phyloP scores from a whole-genome alignment of 345 rosid genomes.

The Dimocarpus longan region DNA sequence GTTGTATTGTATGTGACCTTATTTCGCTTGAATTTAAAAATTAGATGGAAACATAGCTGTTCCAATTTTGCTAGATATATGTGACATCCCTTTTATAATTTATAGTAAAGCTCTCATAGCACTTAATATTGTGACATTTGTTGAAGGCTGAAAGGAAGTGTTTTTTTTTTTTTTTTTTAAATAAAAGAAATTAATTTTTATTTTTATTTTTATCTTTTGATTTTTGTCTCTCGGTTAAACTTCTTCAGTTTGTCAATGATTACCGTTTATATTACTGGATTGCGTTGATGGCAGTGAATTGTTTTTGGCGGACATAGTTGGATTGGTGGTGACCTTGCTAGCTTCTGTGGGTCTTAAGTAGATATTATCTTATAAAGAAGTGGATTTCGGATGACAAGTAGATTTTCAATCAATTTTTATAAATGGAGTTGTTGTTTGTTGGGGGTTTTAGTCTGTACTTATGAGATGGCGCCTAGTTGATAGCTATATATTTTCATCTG shows the following conservation, averaged over 20 bases:
- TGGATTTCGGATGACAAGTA: background rate
- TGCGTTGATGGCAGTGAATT: background rate
- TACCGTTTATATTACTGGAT: background rate
- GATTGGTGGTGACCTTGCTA: background rate
- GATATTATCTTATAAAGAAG: background rate
- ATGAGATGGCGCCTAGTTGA: background rate
- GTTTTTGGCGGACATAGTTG: background rate
- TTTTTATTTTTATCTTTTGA: background rate
- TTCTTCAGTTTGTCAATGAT: background rate
- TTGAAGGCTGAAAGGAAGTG: background rate
- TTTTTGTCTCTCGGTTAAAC: background rate
- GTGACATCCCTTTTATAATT: background rate
- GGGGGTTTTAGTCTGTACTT: background rate
- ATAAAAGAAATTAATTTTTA: too few species aligned
- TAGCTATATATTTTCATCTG: background rate
- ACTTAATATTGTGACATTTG: conserved; percentile 4
- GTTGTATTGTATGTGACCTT: too few species aligned
- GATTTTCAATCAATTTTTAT: background rate
- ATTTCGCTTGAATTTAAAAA: background rate
- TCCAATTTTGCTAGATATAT: background rate
- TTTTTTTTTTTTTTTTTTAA: background rate
- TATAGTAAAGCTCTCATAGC: background rate
- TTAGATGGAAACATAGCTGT: background rate
- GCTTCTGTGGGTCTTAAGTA: background rate
- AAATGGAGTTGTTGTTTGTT: background rate